Base-by-base conservation (phyloP, 441 rosid species). In the Aquilaria agallochum region DNA sequence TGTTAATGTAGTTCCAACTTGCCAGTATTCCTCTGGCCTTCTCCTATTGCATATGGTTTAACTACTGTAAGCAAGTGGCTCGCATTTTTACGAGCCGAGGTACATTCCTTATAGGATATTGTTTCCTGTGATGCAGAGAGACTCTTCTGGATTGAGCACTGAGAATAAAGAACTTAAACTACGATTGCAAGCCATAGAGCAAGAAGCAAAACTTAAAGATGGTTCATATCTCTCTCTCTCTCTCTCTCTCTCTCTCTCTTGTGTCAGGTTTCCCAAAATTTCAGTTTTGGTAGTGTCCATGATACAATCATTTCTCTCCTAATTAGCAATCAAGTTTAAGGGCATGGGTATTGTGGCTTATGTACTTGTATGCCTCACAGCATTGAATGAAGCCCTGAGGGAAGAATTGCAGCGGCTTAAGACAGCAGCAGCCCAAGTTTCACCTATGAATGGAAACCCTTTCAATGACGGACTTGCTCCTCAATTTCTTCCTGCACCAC, bases 141-240 rank as follows among this genome's bases (percentile, higher is more conserved):
- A 87, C 71, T 85, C 95, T 0, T 68, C 87, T n/a, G 98, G 93
- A 59, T 71, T 94, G 65, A 83, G 78, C 53, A 34, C 77, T 50
- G 98, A 87, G 78, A 94, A 94, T 62, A 94, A 88, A 78, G 97
- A 90, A 70, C 89, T 94, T 59, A 94, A 85, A 73, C 70, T 94
- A 87, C 87, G 96, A 58, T 74, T 94, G 51, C 95, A 94, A 74
- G 98, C 98, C 46, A 76, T 90, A 90, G 93, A 90, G 78, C 96
- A 90, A 76, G 95, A 94, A 76, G 93, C 95, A 50, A 84, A 90
- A 50, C 93, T 94, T 65, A 80, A 89, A 68, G 93, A 72, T 64
- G 75, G 72, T 78, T 74, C 47, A 30, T 40, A 8, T 40, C 45
- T 40, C 5, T 2, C 5, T 40, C 45, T 6, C 6, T 5, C 20